A percentile compares a stretch with the other conserved stretches of the same genome.
Evolutionary conservation across 1,284 basidiomycete species (phyloP).

Genomic region (Coriolopsis trogii): DNA sequence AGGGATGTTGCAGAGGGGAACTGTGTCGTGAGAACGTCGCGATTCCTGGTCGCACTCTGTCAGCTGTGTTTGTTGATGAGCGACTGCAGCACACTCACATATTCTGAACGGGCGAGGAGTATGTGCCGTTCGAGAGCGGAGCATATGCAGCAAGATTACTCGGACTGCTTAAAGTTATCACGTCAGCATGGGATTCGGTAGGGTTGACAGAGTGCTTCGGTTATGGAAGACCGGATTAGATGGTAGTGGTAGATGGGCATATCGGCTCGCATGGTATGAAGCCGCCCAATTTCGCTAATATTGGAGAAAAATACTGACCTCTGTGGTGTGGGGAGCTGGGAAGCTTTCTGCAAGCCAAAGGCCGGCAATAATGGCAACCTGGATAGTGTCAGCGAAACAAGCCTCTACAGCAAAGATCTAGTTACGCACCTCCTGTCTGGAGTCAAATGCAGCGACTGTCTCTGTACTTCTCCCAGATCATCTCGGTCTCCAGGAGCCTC

Average conservation of each 20-base stretch:
- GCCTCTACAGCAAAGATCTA: neutral
- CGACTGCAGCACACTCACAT: conserved; percentile 35
- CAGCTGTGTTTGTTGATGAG: neutral
- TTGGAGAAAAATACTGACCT: conserved; percentile 42
- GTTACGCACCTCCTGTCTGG: conserved; percentile 11
- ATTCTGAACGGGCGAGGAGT: conserved; percentile 45
- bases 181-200: neutral
- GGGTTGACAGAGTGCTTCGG: neutral
- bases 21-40: conserved; percentile 6
- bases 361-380: conserved; percentile 20
- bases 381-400: conserved; percentile 1
- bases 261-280: neutral
- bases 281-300: neutral
- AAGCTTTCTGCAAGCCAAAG: conserved; percentile 25
- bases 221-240: neutral
- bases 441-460: neutral
- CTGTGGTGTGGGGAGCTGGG: conserved; percentile 66
- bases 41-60: neutral
- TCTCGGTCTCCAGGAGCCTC: conserved; percentile 2
- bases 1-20: neutral
- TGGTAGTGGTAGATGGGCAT: neutral
- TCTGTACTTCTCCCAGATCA: neutral
- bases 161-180: conserved; percentile 41
- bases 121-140: conserved; percentile 32
- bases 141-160: conserved; percentile 49